Evolutionary conservation across 2,329 filamentous ascomycete genomes (phyloP), one percentile per base, ranked within the genome.

Genomic region (Microsporum audouinii): DNA sequence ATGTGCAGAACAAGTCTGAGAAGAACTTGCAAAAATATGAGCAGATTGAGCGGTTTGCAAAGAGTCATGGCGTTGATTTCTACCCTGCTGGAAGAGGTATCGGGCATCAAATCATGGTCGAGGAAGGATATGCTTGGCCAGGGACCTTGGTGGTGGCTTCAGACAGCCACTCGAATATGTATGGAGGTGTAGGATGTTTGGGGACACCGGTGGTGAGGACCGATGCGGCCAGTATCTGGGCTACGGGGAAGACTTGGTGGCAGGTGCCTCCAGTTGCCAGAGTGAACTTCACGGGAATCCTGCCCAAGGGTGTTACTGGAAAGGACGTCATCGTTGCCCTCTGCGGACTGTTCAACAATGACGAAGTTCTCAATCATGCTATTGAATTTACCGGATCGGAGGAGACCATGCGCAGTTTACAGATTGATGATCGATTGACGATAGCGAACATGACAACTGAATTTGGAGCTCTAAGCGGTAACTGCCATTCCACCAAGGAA

Each of bases 261-360:
- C 88, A 95, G 75, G 82, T 94, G 29, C 92, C 92, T 0, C 89
- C 90, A 0, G 83, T 95, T 33, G 89, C 88, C 0, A 87, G 88
- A 74, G 83, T 96, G 29, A 91, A 83, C 0, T 79, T 97, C 8
- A 88, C 82, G 0, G 91, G 91, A 5, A 74, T 83, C 0, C 77
- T 96, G 5, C 91, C 89, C 0, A 76, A 78, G 0, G 91, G 91
- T 8, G 91, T 96, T 0, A 90, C 88, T 0, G 92, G 91, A 34
- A 97, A 99, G 74, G 94, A 97, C 72, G 88, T 96, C 10, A 97
- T 97, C 66, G 83, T 96, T 31, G 89, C 90, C 0, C 80, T 97
- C 0, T 95, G 89, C 67, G 89, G 88, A 0, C 76, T 96, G 0
- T 95, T 97, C 78, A 88, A 88, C 74, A 84, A 88, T 60, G 87